Conservation (phyloP, 2,329 filamentous ascomycete species). For the Epichloe festucae region DNA sequence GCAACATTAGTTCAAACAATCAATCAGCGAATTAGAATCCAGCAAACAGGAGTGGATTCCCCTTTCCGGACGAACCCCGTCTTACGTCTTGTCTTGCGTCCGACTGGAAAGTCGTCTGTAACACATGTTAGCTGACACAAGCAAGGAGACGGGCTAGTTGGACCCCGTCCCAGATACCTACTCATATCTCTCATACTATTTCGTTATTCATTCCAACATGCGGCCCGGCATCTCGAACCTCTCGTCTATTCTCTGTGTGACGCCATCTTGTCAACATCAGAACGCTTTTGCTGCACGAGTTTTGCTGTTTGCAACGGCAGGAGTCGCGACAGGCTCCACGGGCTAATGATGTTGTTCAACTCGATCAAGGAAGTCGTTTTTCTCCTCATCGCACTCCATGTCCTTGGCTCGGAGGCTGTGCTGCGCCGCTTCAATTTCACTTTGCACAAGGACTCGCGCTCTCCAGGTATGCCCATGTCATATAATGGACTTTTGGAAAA, state of each 20-base stretch:
- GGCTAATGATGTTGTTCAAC: not conserved
- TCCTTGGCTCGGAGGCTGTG: not conserved
- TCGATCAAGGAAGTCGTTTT: not conserved
- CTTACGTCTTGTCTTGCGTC: not conserved
- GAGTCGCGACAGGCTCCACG: not conserved
- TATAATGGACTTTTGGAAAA: no score
- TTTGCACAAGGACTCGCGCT: not conserved
- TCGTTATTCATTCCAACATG: no score
- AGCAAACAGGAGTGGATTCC: not conserved
- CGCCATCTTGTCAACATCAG: no score
- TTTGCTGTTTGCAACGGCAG: not conserved
- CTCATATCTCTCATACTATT: no score
- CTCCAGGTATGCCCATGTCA: conserved; percentile 1
- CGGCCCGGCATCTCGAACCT: no score
- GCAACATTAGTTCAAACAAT: not conserved
- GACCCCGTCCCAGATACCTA: not conserved
- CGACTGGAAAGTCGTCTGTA: not conserved
- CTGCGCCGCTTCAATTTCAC: conserved; percentile 3
- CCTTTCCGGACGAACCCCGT: not conserved
- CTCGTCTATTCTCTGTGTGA: no score
- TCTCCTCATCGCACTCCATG: not conserved
- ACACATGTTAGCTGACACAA: not conserved
- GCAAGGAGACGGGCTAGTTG: not conserved
- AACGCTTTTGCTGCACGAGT: not conserved
- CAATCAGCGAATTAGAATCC: not conserved